phyloP scores from a whole-genome alignment of 2,329 filamentous ascomycete genomes.

The Aspergillus texensis region DNA sequence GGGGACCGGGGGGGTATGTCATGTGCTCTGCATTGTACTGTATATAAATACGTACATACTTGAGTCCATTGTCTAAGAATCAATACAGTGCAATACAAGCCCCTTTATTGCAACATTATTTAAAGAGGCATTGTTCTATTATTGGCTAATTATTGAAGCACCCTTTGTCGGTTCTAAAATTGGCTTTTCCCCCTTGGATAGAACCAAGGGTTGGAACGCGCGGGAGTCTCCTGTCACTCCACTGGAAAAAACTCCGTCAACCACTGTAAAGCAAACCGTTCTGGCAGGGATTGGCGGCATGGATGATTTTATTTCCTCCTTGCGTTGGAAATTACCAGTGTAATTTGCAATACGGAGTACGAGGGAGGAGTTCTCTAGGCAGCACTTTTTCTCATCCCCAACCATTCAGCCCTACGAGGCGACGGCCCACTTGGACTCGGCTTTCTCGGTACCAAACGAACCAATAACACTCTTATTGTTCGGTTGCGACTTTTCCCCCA shows the following conservation, averaged over 20 bases:
- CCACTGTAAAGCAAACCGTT: background rate
- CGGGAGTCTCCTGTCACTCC: background rate
- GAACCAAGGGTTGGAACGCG: background rate
- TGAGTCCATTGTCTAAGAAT: background rate
- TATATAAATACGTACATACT: background rate
- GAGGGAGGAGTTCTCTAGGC: background rate
- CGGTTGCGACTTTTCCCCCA: background rate
- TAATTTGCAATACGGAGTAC: background rate
- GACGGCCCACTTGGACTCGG: background rate
- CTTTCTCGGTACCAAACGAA: background rate
- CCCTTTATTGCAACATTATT: background rate
- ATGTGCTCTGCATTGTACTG: background rate
- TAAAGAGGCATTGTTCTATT: background rate
- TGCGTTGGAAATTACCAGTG: background rate
- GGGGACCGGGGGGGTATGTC: too few species aligned
- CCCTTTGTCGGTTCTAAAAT: background rate
- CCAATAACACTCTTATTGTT: background rate
- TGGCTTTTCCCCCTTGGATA: background rate
- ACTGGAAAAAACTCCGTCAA: background rate
- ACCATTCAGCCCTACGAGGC: slow-evolving; percentile 12
- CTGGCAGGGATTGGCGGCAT: background rate
- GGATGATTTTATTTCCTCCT: background rate
- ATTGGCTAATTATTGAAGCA: background rate
- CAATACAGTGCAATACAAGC: background rate
- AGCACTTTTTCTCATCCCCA: slow-evolving; percentile 4